These are phyloP conservation scores for Neurospora sublineolata DNA, from an alignment of 495 filamentous ascomycete genomes.

Conservation along the genomic window DNA sequence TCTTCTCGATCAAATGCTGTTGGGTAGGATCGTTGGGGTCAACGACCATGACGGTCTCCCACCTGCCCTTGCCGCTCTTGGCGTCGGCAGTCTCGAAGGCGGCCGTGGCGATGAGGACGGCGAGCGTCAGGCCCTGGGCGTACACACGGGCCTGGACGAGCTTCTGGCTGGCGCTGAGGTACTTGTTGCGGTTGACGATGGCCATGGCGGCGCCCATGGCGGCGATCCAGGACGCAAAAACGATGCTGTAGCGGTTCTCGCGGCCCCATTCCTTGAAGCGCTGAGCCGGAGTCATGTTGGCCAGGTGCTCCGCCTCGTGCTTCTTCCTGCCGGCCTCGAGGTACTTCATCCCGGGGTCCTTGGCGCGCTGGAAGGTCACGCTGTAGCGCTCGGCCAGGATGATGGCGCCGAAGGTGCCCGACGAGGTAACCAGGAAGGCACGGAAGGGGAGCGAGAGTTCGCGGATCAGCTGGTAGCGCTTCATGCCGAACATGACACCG, in stretches of 20 bases:
- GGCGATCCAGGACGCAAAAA: slow-evolving; percentile 72
- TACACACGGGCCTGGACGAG: slow-evolving; percentile 95
- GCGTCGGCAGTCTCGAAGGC: slow-evolving; percentile 84
- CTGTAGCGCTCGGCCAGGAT: slow-evolving; percentile 73
- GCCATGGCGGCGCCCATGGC: slow-evolving; percentile 67
- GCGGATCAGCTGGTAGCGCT: slow-evolving; percentile 62
- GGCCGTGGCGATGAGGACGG: slow-evolving; percentile 76
- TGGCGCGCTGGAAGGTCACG: slow-evolving; percentile 56
- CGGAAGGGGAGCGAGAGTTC: slow-evolving; percentile 77
- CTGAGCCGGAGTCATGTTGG: slow-evolving; percentile 31
- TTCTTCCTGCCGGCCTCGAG: slow-evolving; percentile 43
- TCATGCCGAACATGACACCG: slow-evolving; percentile 49
- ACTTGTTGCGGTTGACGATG: slow-evolving; percentile 67
- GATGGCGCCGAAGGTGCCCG: slow-evolving; percentile 76
- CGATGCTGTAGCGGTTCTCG: slow-evolving; percentile 82
- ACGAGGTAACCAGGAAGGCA: slow-evolving; percentile 75
- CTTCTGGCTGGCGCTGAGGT: slow-evolving; percentile 71
- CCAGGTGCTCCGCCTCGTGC: slow-evolving; percentile 28
- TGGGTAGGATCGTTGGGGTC: slow-evolving; percentile 62
- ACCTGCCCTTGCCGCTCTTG: slow-evolving; percentile 60
- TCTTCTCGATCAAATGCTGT: slow-evolving; percentile 61
- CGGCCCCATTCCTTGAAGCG: slow-evolving; percentile 48
- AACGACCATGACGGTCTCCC: slow-evolving; percentile 60
- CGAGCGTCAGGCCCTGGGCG: slow-evolving; percentile 88
- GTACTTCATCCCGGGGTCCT: slow-evolving; percentile 56